Conservation (phyloP, 495 filamentous ascomycete species). For the Aspergillus cavernicola region DNA sequence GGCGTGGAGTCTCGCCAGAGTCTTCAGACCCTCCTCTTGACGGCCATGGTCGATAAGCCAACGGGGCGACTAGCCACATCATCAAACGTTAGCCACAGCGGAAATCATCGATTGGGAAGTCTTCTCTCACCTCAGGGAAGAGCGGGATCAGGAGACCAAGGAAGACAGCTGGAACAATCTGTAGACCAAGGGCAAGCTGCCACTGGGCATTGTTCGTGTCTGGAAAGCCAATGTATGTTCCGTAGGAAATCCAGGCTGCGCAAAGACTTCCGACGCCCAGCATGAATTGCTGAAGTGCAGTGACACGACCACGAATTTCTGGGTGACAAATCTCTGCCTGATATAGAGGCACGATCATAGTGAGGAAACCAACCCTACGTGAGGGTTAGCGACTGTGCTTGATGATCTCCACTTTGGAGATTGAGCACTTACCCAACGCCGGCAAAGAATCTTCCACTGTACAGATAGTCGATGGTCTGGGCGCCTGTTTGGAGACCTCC, state of each 20-base stretch:
- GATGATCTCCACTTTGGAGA: neutral
- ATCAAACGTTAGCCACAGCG: conserved; percentile 4
- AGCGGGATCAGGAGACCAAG: conserved; percentile 40
- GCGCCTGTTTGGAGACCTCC: conserved; percentile 43
- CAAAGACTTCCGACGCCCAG: conserved; percentile 40
- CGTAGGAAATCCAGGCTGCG: conserved; percentile 42
- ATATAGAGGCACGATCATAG: conserved; percentile 46
- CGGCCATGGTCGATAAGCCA: conserved; percentile 52
- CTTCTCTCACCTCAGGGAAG: conserved; percentile 45
- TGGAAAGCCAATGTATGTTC: conserved; percentile 48
- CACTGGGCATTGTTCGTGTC: conserved; percentile 39
- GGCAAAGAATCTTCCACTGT: conserved; percentile 41
- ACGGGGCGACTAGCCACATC: conserved; percentile 42
- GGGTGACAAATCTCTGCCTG: conserved; percentile 46
- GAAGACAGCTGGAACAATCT: conserved; percentile 39
- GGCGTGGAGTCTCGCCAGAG: conserved; percentile 49
- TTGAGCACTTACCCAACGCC: conserved; percentile 48
- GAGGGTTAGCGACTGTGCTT: neutral
- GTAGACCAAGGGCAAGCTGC: conserved; percentile 40
- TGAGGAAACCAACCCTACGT: conserved; percentile 56
- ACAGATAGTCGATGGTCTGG: conserved; percentile 32
- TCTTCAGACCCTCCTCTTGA: conserved; percentile 46
- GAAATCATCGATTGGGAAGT: no score
- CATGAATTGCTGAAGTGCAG: conserved; percentile 44
- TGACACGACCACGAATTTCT: conserved; percentile 41